Conservation (phyloP, 164 flowering plant genomes). For the Kingdonia uniflora region DNA sequence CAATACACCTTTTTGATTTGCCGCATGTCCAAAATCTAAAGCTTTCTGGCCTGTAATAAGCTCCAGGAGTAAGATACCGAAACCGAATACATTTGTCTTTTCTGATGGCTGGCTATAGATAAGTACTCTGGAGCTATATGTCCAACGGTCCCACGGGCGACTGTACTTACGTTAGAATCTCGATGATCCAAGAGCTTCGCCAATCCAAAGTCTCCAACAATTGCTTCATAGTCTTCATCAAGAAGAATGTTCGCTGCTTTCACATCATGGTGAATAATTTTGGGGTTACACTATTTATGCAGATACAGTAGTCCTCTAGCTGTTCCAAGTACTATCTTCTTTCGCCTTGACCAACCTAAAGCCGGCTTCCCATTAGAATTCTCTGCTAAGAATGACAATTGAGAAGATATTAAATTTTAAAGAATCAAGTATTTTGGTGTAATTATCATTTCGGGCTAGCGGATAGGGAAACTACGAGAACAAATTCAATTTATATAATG, state of each 20-base stretch:
- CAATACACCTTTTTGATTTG: conserved; percentile 53
- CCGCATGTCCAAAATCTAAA: conserved; percentile 59
- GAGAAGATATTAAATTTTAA: too few relatives aligned
- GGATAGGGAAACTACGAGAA: not conserved
- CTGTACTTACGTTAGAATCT: conserved; percentile 84
- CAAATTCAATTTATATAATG: not conserved
- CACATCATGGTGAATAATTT: conserved; percentile 83
- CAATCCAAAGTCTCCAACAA: conserved; percentile 86
- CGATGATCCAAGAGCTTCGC: conserved; percentile 83
- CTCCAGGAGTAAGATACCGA: conserved; percentile 77
- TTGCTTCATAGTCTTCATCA: conserved; percentile 81
- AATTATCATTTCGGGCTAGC: not conserved
- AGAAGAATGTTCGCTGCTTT: conserved; percentile 84
- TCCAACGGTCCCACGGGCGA: conserved; percentile 87
- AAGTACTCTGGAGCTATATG: conserved; percentile 88
- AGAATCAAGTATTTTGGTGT: too few relatives aligned
- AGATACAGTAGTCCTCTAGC: conserved; percentile 75
- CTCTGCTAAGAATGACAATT: conserved; percentile 26
- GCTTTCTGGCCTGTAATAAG: conserved; percentile 79
- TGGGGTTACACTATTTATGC: conserved; percentile 84
- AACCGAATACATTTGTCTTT: conserved; percentile 83
- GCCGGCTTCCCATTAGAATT: conserved; percentile 46
- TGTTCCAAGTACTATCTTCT: conserved; percentile 67
- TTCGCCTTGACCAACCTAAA: conserved; percentile 67
- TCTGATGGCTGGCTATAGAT: conserved; percentile 78